A percentile compares a stretch with the other conserved stretches of the same genome.
These are phyloP conservation scores for Tardiomyces depauwii DNA, from an alignment of 1,139 yeast genomes.

Conservation along the genomic window DNA sequence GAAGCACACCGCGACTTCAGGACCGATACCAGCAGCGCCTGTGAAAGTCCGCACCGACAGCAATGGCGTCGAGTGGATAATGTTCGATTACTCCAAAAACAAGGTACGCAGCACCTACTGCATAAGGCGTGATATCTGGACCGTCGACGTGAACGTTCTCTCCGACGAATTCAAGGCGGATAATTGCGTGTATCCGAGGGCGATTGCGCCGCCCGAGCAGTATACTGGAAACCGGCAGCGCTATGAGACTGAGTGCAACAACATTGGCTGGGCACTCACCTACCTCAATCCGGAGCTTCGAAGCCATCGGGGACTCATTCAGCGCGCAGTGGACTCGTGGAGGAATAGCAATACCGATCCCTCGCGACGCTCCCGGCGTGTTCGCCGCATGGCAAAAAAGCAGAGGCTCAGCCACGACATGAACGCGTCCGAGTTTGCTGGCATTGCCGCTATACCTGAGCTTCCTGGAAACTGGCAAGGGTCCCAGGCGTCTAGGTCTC, in stretches of 20 bases:
- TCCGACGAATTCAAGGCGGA: slow-evolving; percentile 24
- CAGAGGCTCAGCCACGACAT: not conserved
- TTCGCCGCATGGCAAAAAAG: slow-evolving; percentile 20
- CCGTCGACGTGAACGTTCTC: slow-evolving; percentile 18
- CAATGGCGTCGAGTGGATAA: slow-evolving; percentile 26
- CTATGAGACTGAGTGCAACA: slow-evolving; percentile 36
- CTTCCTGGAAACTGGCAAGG: no score
- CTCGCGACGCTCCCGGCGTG: slow-evolving; percentile 31
- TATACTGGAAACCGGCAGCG: slow-evolving; percentile 34
- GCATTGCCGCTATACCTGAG: no score
- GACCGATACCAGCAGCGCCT: no score
- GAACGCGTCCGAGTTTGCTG: no score
- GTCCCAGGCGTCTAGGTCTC: no score
- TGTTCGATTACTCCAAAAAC: slow-evolving; percentile 26
- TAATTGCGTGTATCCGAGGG: slow-evolving; percentile 37
- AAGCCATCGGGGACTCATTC: slow-evolving; percentile 34
- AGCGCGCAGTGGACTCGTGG: slow-evolving; percentile 41
- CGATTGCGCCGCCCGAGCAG: slow-evolving; percentile 30
- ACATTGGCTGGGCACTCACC: slow-evolving; percentile 36
- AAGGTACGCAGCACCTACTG: slow-evolving; percentile 21
- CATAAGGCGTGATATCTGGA: slow-evolving; percentile 26
- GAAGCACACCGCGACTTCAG: no score
- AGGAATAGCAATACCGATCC: slow-evolving; percentile 34
- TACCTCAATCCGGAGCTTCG: slow-evolving; percentile 31
- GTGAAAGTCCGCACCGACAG: slow-evolving; percentile 11